Conservation (phyloP, 805 yeast species). For the Starmerella roubikii region DNA sequence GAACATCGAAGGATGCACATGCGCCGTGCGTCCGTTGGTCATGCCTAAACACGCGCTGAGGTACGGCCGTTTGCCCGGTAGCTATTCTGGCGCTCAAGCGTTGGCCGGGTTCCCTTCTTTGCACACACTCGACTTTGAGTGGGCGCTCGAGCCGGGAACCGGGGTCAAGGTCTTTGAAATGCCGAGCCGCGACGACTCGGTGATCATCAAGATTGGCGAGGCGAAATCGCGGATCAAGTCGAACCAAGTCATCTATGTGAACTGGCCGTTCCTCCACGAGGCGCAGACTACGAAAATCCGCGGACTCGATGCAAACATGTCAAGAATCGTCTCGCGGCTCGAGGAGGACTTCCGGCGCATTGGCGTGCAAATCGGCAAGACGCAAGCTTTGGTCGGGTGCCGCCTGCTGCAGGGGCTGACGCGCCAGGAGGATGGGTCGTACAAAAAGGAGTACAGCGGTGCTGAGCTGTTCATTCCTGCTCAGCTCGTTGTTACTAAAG, state of each 20-base stretch:
- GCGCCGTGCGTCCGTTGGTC: conserved; percentile 1
- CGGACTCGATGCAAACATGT: conserved; percentile 38
- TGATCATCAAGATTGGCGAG: conserved; percentile 51
- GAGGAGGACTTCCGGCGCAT: conserved; percentile 33
- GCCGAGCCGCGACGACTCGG: conserved; percentile 71
- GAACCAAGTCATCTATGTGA: conserved; percentile 52
- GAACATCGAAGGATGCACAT: conserved; percentile 62
- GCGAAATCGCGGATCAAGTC: conserved; percentile 24
- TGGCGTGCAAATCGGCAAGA: conserved; percentile 47
- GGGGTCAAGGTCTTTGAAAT: conserved; percentile 69
- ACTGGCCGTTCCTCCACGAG: conserved; percentile 88
- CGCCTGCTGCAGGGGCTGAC: conserved; percentile 63
- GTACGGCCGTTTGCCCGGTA: conserved; percentile 51
- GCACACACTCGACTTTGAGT: conserved; percentile 48
- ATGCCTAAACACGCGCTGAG: conserved; percentile 15
- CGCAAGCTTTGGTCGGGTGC: conserved; percentile 54
- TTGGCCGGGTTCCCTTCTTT: conserved; percentile 87
- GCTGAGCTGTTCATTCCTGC: conserved; percentile 51
- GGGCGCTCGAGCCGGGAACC: conserved; percentile 37
- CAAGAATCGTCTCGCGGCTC: conserved; percentile 31
- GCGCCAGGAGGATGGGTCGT: conserved; percentile 59
- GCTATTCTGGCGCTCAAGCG: conserved; percentile 52
- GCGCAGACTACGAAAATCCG: conserved; percentile 51
- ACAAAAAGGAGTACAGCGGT: conserved; percentile 52
- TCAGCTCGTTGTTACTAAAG: conserved; percentile 64